A percentile compares a stretch with the other conserved stretches of the same genome.
These are phyloP conservation scores for Sordariomycetes sp. DNA, from an alignment of 2,329 filamentous ascomycete genomes.

Conservation along the genomic window DNA sequence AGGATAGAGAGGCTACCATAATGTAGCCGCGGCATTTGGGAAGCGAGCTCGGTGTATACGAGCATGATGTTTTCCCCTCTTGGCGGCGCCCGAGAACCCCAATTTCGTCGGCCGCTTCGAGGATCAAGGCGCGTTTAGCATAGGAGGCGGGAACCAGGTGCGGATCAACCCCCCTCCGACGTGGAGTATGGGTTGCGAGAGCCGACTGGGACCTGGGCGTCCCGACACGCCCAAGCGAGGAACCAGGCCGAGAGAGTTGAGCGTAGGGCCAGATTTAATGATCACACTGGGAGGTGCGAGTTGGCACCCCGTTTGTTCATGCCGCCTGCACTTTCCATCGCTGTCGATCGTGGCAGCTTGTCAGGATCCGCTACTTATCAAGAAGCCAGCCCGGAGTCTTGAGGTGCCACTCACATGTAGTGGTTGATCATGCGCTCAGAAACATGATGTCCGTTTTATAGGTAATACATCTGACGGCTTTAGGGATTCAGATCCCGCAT, in stretches of 20 bases:
- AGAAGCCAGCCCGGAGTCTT: neutral
- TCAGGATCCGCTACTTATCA: neutral
- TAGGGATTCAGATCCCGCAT: neutral
- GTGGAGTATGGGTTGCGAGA: neutral
- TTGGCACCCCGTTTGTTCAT: neutral
- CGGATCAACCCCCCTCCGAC: neutral
- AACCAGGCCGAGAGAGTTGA: neutral
- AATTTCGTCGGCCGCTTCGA: neutral
- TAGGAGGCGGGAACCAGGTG: neutral
- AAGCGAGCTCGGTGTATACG: neutral
- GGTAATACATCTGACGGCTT: neutral
- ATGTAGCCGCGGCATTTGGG: neutral
- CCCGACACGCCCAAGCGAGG: neutral
- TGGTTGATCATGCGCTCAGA: neutral
- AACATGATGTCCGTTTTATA: neutral
- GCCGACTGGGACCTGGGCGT: neutral
- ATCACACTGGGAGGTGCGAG: neutral
- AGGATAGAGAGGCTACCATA: slow-evolving; percentile 34
- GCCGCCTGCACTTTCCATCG: neutral
- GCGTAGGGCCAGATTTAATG: neutral
- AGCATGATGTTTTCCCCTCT: neutral
- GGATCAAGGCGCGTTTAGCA: neutral
- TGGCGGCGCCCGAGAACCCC: neutral
- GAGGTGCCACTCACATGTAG: neutral
- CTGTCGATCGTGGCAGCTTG: neutral